Evolutionary conservation across 305 asterid species (phyloP), one percentile per base, ranked within the genome.

Genomic region (Fraxinus sp.): DNA sequence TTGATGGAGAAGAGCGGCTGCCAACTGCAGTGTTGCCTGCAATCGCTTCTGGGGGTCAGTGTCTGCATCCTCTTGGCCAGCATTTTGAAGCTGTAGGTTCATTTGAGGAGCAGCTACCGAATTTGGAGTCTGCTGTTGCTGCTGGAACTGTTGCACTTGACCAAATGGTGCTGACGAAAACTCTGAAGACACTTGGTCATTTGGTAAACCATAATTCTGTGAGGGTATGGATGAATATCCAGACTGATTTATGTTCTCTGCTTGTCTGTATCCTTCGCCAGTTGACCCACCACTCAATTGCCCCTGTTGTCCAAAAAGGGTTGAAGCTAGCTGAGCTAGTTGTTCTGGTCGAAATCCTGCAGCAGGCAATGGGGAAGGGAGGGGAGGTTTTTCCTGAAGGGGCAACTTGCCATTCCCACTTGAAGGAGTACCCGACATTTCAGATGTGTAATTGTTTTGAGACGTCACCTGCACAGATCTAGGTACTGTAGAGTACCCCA

Each of bases 1-100:
- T 89, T 95, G 99, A 91, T 95, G 95, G 74, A 95, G 97, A 85
- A 95, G 98, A 82, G 93, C 93, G 0, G 99, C 97, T 1, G 98
- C 99, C 66, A 94, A 87, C 89, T 93, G 94, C 91, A 95, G 88
- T 9, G 99, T 95, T 32, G 98, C 96, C 85, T 95, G 95, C 91
- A 95, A 83, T 22, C 98, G 93, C 83, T 88, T 90, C 91, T 94
- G 97, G 1, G 99, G 94, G 76, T 93, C 97, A 0, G 91, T 91
- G 14, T 90, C 92, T 2, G 81, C 83, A 55, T 88, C 94, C 30
- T 90, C 97, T 39, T 93, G 92, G 49, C 83, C 94, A 2, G 87
- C 74, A 81, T 26, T 81, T 59, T 83, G 93, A 68, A 59, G 82
- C 85, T 84, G 92, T 84, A 85, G 93, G 84, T 85, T 89, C 64